Percentiles rank a stretch among this genome's conserved stretches.
Conservation (phyloP, 495 filamentous ascomycete species). For the Aspergillus homomorphus region DNA sequence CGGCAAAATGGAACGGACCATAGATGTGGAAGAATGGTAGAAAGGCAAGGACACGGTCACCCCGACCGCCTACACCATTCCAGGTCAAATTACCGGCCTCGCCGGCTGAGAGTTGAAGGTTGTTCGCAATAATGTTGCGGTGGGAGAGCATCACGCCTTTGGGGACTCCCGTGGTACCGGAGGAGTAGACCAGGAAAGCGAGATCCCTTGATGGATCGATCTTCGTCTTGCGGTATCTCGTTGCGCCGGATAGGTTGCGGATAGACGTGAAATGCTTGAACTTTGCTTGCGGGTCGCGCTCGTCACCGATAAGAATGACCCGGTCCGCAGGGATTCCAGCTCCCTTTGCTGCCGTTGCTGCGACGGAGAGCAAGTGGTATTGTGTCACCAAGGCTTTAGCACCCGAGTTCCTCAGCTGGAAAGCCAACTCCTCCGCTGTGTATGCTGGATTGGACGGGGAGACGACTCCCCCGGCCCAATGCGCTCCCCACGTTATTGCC, state of each 20-base stretch:
- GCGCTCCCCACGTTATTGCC: constrained; percentile 68
- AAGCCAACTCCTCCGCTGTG: constrained; percentile 79
- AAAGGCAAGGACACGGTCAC: constrained; percentile 73
- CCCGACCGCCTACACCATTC: constrained; percentile 56
- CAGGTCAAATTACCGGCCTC: constrained; percentile 60
- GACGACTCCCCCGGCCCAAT: constrained; percentile 79
- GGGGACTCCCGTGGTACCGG: constrained; percentile 86
- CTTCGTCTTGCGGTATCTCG: constrained; percentile 46
- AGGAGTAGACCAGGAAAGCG: constrained; percentile 75
- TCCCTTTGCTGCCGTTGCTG: constrained; percentile 60
- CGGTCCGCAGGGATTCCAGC: constrained; percentile 61
- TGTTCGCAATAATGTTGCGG: constrained; percentile 74
- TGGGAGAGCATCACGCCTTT: constrained; percentile 94
- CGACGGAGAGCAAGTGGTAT: constrained; percentile 56
- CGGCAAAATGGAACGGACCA: constrained; percentile 40
- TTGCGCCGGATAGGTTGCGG: constrained; percentile 52
- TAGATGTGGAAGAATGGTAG: constrained; percentile 97
- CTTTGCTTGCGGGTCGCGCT: constrained; percentile 53
- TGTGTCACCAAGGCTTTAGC: constrained; percentile 79
- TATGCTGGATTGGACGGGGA: constrained; percentile 88
- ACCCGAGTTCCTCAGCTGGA: constrained; percentile 77
- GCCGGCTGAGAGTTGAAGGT: constrained; percentile 50
- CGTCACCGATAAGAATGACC: constrained; percentile 77
- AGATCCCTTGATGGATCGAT: constrained; percentile 46
- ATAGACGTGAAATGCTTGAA: constrained; percentile 79